These are phyloP conservation scores for Stentor coeruleus DNA, from an alignment of 73 alveolate genomes.

Conservation along the genomic window DNA sequence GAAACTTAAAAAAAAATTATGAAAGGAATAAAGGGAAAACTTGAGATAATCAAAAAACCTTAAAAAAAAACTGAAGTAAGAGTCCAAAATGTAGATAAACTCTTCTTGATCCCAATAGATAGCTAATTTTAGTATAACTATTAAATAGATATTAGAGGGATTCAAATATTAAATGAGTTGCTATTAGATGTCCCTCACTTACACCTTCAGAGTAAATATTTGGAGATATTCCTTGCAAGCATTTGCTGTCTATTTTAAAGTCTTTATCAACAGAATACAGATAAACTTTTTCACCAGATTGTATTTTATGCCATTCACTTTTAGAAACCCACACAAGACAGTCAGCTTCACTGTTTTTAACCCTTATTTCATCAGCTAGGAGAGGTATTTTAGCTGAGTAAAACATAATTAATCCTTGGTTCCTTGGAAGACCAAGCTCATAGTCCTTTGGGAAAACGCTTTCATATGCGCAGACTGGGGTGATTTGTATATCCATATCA, in stretches of 20 bases:
- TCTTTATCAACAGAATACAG: background rate
- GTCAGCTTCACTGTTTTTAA: background rate
- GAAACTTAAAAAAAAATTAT: no score
- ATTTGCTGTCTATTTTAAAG: background rate
- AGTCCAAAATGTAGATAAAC: no score
- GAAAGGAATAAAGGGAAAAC: no score
- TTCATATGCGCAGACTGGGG: background rate
- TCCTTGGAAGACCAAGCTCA: background rate
- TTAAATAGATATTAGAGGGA: no score
- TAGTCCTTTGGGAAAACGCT: background rate
- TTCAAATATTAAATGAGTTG: background rate
- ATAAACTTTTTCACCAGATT: background rate
- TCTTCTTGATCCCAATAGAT: no score
- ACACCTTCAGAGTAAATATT: background rate
- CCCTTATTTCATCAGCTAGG: background rate
- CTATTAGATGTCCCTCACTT: background rate
- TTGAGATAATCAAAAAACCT: no score
- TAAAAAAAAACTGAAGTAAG: no score
- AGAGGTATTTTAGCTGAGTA: background rate
- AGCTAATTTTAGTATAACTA: no score
- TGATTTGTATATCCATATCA: background rate
- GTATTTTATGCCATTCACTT: background rate
- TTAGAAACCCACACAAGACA: background rate
- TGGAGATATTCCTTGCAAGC: background rate
- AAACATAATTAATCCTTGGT: background rate